These are phyloP conservation scores for Blumeria hordei DNA, from an alignment of 2,329 filamentous ascomycete species.

Conservation along the genomic window DNA sequence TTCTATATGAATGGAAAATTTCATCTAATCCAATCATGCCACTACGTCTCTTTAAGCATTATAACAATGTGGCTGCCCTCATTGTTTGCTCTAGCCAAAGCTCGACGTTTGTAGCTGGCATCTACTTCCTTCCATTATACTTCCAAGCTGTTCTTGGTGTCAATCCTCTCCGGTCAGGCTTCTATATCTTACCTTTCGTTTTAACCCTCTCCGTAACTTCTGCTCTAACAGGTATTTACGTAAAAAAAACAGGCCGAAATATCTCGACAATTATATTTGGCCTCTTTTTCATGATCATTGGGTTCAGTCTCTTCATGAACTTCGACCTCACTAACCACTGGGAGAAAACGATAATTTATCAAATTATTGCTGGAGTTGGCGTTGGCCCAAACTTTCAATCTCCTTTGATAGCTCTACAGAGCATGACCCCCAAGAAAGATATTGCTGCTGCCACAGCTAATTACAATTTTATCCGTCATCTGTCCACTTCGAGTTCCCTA, in stretches of 20 bases:
- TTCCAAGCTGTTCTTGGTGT: not conserved
- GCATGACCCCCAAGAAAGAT: constrained; percentile 33
- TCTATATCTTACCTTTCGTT: not conserved
- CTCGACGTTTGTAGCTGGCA: not conserved
- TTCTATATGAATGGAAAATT: constrained; percentile 46
- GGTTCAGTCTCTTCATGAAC: constrained; percentile 38
- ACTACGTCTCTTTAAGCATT: not conserved
- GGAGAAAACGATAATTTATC: constrained; percentile 32
- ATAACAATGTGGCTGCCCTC: not conserved
- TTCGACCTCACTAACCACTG: constrained; percentile 30
- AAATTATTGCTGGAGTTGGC: constrained; percentile 38
- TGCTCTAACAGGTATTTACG: too few relatives aligned
- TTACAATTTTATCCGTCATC: constrained; percentile 13
- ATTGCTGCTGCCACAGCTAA: constrained; percentile 23
- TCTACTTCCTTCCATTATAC: not conserved
- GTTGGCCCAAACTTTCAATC: constrained; percentile 46
- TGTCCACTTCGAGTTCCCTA: constrained; percentile 22
- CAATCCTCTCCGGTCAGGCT: not conserved
- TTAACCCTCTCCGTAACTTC: too few relatives aligned
- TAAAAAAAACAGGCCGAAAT: too few relatives aligned
- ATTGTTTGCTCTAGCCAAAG: not conserved
- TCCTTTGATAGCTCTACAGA: constrained; percentile 43
- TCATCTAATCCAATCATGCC: constrained; percentile 59
- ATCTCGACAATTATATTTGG: constrained; percentile 23
- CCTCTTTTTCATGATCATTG: constrained; percentile 33